phyloP scores from a whole-genome alignment of 768 basidiomycete genomes.

The Kockovaella imperatae region DNA sequence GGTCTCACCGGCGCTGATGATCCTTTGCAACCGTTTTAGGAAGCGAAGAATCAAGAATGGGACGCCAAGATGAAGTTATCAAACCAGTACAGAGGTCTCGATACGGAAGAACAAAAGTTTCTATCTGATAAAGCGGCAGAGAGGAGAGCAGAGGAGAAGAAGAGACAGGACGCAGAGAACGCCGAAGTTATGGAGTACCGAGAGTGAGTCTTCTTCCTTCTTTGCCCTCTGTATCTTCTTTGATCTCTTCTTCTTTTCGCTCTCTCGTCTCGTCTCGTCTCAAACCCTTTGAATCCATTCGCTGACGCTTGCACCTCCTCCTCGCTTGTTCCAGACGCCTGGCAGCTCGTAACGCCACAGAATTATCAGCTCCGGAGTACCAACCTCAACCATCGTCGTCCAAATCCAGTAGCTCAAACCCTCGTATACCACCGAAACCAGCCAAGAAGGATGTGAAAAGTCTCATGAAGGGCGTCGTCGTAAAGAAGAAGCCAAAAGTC shows the following conservation, averaged over 20 bases:
- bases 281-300: too few species aligned
- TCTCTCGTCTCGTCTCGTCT: too few species aligned
- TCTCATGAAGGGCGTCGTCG: slow-evolving; percentile 41
- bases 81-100: slow-evolving; percentile 47
- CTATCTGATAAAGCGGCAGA: slow-evolving; percentile 38
- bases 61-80: slow-evolving; percentile 47
- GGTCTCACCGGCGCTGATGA: too few species aligned
- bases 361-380: background rate
- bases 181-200: slow-evolving; percentile 42
- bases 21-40: too few species aligned
- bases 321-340: background rate
- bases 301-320: too few species aligned
- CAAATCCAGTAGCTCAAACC: slow-evolving; percentile 4
- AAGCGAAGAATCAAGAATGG: slow-evolving; percentile 46
- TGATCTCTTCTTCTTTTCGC: too few species aligned
- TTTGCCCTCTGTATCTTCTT: too few species aligned
- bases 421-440: slow-evolving; percentile 19
- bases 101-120: slow-evolving; percentile 45
- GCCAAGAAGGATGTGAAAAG: slow-evolving; percentile 40
- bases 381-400: background rate
- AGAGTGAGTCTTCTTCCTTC: slow-evolving; percentile 22
- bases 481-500: slow-evolving; percentile 40
- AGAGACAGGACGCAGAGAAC: slow-evolving; percentile 30
- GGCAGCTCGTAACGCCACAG: slow-evolving; percentile 6
- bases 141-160: slow-evolving; percentile 30